Evolutionary conservation across 2,329 filamentous ascomycete species (phyloP).

Genomic region (Cladophialophora psammophila): DNA sequence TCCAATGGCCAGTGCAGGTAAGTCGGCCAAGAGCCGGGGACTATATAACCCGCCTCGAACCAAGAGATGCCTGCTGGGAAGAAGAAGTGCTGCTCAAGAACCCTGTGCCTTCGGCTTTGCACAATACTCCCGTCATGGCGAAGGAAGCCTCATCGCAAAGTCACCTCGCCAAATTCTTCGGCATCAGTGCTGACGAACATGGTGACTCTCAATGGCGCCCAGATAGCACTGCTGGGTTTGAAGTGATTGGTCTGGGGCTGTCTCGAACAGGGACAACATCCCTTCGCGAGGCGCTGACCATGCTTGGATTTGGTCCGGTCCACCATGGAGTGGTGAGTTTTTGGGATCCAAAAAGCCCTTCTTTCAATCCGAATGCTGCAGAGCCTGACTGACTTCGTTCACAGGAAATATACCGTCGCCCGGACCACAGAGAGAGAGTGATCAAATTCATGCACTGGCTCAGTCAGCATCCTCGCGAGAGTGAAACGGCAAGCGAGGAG

Average conservation of each 20-base stretch:
- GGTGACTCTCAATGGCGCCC: constrained; percentile 4
- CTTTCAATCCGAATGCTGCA: no score
- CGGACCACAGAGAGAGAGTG: constrained; percentile 9
- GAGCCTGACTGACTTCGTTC: neutral
- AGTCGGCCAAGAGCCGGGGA: no score
- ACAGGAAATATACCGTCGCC: constrained; percentile 4
- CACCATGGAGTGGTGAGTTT: constrained; percentile 8
- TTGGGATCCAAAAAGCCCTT: neutral
- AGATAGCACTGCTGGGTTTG: neutral
- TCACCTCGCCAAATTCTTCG: neutral
- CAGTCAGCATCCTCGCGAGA: constrained; percentile 9
- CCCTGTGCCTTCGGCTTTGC: no score
- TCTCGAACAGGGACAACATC: constrained; percentile 6
- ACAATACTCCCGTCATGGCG: no score
- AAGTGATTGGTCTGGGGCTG: constrained; percentile 11
- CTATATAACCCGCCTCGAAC: no score
- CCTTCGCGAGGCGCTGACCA: neutral
- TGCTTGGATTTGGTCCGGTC: constrained; percentile 8
- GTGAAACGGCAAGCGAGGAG: neutral
- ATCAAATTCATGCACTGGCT: neutral
- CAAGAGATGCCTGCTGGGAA: no score
- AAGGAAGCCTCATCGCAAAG: neutral
- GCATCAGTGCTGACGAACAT: constrained; percentile 8
- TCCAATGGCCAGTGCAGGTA: no score
- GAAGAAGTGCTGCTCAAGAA: no score